Percentiles rank a stretch among this genome's conserved stretches.
Conservation (phyloP, 805 yeast species). For the Ogataea salicorniae region DNA sequence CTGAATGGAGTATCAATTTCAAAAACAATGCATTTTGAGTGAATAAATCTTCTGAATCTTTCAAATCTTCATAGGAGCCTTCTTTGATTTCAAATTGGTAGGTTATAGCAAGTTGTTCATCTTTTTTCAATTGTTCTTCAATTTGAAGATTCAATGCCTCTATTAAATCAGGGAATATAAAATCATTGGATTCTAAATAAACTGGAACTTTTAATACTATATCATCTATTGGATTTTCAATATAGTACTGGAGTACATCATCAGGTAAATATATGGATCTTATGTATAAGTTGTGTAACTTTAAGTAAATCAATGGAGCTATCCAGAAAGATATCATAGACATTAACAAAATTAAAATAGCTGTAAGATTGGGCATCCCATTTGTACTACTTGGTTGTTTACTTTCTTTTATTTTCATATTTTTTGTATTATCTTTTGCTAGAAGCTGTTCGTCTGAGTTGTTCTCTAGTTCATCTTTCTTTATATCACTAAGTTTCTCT, state of each 20-base stretch:
- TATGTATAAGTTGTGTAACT: slow-evolving; percentile 1
- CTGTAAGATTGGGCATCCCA: not conserved
- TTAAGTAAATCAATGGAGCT: slow-evolving; percentile 1
- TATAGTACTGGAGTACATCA: slow-evolving; percentile 13
- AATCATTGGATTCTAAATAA: slow-evolving; percentile 36
- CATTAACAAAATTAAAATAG: not conserved
- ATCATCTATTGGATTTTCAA: slow-evolving; percentile 37
- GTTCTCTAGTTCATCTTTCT: no score
- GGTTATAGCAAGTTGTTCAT: slow-evolving; percentile 14
- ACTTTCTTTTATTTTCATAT: no score
- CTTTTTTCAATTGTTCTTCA: slow-evolving; percentile 33
- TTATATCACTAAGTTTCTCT: no score
- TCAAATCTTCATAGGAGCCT: slow-evolving; percentile 5
- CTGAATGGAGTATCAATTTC: slow-evolving; percentile 13
- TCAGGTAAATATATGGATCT: slow-evolving; percentile 9
- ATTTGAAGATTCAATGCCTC: slow-evolving; percentile 48
- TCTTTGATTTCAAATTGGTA: slow-evolving; percentile 19
- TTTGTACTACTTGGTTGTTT: no score
- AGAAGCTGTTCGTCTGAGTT: no score
- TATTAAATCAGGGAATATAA: slow-evolving; percentile 57
- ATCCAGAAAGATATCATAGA: not conserved
- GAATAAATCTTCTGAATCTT: slow-evolving; percentile 3
- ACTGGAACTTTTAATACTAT: slow-evolving; percentile 40
- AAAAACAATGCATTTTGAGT: slow-evolving; percentile 17
- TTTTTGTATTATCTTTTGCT: no score